A percentile compares a stretch with the other conserved stretches of the same genome.
Conservation (phyloP, 2,329 filamentous ascomycete species). For the Nigrospora sphaerica region DNA sequence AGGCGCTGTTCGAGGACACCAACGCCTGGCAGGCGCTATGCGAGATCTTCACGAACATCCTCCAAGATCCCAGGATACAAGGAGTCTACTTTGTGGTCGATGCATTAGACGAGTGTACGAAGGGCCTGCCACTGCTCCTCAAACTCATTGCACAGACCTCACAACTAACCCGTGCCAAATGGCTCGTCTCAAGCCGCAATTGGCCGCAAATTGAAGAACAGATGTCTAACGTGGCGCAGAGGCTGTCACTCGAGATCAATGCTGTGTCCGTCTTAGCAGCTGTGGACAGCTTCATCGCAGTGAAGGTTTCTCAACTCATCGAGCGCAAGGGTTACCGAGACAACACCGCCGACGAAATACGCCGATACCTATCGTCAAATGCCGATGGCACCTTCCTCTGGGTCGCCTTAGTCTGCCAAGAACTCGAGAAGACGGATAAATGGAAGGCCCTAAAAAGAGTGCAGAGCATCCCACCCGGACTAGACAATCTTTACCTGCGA, state of each 20-base stretch:
- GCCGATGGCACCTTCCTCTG: too few species aligned
- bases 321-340: not conserved
- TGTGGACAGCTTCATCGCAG: slow-evolving; percentile 27
- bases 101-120: slow-evolving; percentile 37
- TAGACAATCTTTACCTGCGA: slow-evolving; percentile 26
- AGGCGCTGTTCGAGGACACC: slow-evolving; percentile 23
- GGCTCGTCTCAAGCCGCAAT: slow-evolving; percentile 38
- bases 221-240: slow-evolving; percentile 12
- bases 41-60: slow-evolving; percentile 30
- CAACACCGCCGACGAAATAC: slow-evolving; percentile 9
- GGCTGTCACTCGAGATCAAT: slow-evolving; percentile 30
- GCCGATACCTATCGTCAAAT: slow-evolving; percentile 8
- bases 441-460: slow-evolving; percentile 12
- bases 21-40: slow-evolving; percentile 31
- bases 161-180: slow-evolving; percentile 14
- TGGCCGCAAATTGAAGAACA: slow-evolving; percentile 24
- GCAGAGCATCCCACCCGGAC: slow-evolving; percentile 21
- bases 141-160: slow-evolving; percentile 23
- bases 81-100: slow-evolving; percentile 32
- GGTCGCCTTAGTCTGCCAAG: slow-evolving; percentile 31
- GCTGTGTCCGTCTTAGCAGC: slow-evolving; percentile 22
- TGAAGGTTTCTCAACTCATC: slow-evolving; percentile 17
- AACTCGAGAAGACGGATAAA: slow-evolving; percentile 17
- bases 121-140: slow-evolving; percentile 21
- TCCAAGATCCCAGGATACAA: slow-evolving; percentile 25